A percentile compares a stretch with the other conserved stretches of the same genome.
These are phyloP conservation scores for Monosporascus cannonballus DNA, from an alignment of 2,329 filamentous ascomycete genomes.

Conservation along the genomic window DNA sequence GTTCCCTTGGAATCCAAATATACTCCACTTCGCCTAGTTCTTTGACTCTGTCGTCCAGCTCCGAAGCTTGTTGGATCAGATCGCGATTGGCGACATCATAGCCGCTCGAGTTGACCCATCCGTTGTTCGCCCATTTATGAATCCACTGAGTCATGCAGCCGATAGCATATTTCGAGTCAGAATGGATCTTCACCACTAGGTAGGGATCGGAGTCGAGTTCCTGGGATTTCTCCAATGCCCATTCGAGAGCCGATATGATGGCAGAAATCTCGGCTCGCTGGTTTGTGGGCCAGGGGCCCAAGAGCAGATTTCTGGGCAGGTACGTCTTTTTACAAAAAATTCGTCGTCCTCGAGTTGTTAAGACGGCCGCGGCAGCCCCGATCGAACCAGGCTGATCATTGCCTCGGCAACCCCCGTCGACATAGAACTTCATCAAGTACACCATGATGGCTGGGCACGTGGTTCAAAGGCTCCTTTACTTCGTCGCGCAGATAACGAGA, in stretches of 20 bases:
- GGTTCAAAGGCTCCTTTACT: too few species aligned
- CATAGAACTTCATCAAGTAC: constrained; percentile 27
- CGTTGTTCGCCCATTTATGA: constrained; percentile 26
- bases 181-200: constrained; percentile 23
- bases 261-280: constrained; percentile 30
- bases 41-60: constrained; percentile 19
- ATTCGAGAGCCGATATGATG: constrained; percentile 40
- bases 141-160: constrained; percentile 27
- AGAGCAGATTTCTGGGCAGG: not conserved
- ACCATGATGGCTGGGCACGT: constrained; percentile 17
- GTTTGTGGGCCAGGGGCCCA: constrained; percentile 19
- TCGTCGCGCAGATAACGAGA: too few species aligned
- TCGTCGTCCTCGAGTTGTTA: constrained; percentile 1
- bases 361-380: constrained; percentile 26
- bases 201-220: constrained; percentile 11
- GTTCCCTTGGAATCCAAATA: constrained; percentile 25
- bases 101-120: constrained; percentile 25
- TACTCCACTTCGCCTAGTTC: constrained; percentile 24
- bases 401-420: constrained; percentile 27
- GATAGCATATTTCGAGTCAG: constrained; percentile 31
- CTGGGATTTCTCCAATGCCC: constrained; percentile 31
- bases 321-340: not conserved
- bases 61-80: constrained; percentile 23
- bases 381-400: constrained; percentile 21
- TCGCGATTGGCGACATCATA: constrained; percentile 28